These are phyloP conservation scores for Aurinia saxatilis DNA, from an alignment of 345 rosid species.

Conservation along the genomic window DNA sequence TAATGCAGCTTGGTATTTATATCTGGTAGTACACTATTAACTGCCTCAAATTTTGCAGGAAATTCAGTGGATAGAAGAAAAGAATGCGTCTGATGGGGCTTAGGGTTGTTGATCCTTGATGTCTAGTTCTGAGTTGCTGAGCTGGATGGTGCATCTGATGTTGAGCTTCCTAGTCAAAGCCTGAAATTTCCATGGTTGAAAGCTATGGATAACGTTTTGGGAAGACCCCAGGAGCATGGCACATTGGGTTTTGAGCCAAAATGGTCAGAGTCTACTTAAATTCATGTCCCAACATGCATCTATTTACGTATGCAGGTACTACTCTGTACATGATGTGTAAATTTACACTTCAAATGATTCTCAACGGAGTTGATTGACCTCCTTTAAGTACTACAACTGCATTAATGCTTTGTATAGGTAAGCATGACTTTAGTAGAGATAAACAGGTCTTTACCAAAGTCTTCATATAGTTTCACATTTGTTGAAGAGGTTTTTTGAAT, in stretches of 20 bases:
- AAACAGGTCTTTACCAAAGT: not conserved
- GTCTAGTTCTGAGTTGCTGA: slow-evolving; percentile 4
- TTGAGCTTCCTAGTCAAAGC: slow-evolving; percentile 3
- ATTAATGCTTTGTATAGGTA: slow-evolving; percentile 2
- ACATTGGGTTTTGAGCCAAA: not conserved
- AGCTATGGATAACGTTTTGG: not conserved
- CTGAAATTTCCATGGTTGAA: not conserved
- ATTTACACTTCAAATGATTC: not conserved
- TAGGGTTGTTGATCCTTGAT: slow-evolving; percentile 23
- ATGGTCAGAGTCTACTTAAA: not conserved
- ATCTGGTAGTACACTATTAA: slow-evolving; percentile 8
- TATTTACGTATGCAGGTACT: slow-evolving; percentile 9
- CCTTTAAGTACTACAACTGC: not conserved
- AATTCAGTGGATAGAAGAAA: slow-evolving; percentile 39
- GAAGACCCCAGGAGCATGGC: slow-evolving; percentile 5
- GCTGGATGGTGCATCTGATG: slow-evolving; percentile 12
- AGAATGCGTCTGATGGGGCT: slow-evolving; percentile 18
- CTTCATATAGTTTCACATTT: too few relatives aligned
- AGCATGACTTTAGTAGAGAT: not conserved
- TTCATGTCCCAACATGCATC: slow-evolving; percentile 1
- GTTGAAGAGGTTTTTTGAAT: too few relatives aligned
- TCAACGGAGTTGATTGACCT: slow-evolving; percentile 1
- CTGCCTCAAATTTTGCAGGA: too few relatives aligned
- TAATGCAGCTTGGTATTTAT: not conserved
- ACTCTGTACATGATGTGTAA: slow-evolving; percentile 12